Conservation (phyloP, 176 grass and related monocot species). For the Carex cristatella region DNA sequence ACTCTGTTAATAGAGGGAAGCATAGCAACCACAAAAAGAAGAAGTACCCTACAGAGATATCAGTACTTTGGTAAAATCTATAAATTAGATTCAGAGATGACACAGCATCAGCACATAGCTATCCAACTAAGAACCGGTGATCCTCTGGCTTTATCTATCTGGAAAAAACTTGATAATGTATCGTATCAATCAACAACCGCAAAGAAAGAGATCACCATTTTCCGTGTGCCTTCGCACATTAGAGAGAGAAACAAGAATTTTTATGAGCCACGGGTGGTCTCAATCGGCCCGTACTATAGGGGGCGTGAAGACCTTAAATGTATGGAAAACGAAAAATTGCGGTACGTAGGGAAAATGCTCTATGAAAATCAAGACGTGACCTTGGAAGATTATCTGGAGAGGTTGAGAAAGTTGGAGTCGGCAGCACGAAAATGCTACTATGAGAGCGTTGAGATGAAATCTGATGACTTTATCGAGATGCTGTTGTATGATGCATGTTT, state of each 20-base stretch:
- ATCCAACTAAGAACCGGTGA: not conserved
- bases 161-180: not conserved
- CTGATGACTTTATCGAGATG: slow-evolving; percentile 6
- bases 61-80: not conserved
- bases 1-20: not conserved
- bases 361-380: not conserved
- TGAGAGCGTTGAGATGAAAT: not conserved
- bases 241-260: slow-evolving; percentile 6
- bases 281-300: slow-evolving; percentile 10
- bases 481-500: slow-evolving; percentile 12
- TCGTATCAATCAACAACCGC: not conserved
- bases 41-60: not conserved
- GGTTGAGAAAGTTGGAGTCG: not conserved
- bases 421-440: slow-evolving; percentile 3
- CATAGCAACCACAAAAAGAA: not conserved
- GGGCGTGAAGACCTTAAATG: not conserved
- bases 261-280: slow-evolving; percentile 17
- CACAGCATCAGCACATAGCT: not conserved
- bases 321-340: slow-evolving; percentile 12
- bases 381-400: not conserved
- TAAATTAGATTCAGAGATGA: not conserved
- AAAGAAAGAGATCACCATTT: not conserved
- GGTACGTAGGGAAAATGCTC: not conserved
- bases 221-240: slow-evolving; percentile 7
- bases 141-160: not conserved